Evolutionary conservation across 306 rosid species (phyloP).

Genomic region (Mimosa pudica): DNA sequence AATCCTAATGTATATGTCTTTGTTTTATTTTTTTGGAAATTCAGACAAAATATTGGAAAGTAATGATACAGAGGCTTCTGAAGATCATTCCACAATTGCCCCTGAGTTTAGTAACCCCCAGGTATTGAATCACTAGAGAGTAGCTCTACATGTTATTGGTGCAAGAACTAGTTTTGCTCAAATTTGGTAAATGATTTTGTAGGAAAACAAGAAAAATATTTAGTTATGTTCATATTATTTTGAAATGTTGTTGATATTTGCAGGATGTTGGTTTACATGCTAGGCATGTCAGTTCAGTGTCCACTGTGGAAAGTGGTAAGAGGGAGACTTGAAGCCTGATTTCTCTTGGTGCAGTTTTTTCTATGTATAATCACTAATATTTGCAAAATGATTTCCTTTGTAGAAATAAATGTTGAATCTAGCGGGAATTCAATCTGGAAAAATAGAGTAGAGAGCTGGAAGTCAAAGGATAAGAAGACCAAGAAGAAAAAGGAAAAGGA

Average conservation of each 20-base stretch:
- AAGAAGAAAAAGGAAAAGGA: constrained; percentile 82
- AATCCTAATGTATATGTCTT: constrained; percentile 8
- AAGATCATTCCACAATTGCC: constrained; percentile 50
- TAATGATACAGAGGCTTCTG: constrained; percentile 41
- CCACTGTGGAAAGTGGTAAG: constrained; percentile 82
- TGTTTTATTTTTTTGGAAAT: background rate
- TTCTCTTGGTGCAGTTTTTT: constrained; percentile 21
- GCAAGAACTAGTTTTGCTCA: constrained; percentile 5
- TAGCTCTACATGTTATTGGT: background rate
- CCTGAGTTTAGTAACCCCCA: constrained; percentile 54
- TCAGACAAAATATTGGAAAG: constrained; percentile 53
- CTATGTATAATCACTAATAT: constrained; percentile 6
- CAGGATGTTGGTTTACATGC: constrained; percentile 89
- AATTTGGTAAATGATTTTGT: background rate
- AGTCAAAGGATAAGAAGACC: constrained; percentile 83
- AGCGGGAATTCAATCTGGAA: constrained; percentile 86
- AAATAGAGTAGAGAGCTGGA: constrained; percentile 88
- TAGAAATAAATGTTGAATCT: constrained; percentile 71
- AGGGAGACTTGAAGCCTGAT: constrained; percentile 22
- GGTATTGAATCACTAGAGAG: constrained; percentile 41
- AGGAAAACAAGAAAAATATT: constrained; percentile 7
- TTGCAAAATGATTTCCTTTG: constrained; percentile 41
- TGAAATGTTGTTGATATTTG: constrained; percentile 5
- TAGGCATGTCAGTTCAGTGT: constrained; percentile 74
- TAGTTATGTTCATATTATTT: constrained; percentile 17